Evolutionary conservation across 441 rosid genomes (phyloP), one percentile per base, ranked within the genome.

Genomic region (Adansonia rubrostipa): DNA sequence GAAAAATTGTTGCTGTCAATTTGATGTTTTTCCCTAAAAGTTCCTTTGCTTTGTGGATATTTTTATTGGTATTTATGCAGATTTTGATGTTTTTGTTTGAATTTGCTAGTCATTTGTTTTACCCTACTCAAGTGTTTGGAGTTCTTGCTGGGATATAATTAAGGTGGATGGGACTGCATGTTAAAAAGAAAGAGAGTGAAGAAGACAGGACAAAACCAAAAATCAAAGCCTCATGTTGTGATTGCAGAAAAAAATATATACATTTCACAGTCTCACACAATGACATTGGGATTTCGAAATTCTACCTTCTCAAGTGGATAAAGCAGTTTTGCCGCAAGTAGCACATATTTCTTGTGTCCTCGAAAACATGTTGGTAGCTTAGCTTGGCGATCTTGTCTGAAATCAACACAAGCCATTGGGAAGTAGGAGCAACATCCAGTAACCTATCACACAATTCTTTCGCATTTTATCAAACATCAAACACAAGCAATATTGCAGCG

Each of bases 301-400:
- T 40, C 24, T 82, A 94, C 99, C 98, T 94, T 96, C 85, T 96
- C 98, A n/a, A 96, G 88, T 1, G 98, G 98, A 82, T 94, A 96
- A 28, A 36, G 94, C 99, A 19, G 99, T 96, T 92, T 92, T 96
- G 74, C 90, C 92, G 81, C 98, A 96, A 67, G 98, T 89, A 72
- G 96, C 96, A 47, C 99, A 96, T 77, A 94, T 96, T 73, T 96
- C 99, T 79, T 88, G 96, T 0, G 99, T 96, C 74, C 99, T 98
- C 33, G 98, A 94, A 80, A 96, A 96, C 98, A 93, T 92, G 80
- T 95, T 71, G 63, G 98, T 98, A 56, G 98, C 92, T 87, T 90
- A 89, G 86, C 98, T 94, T 40, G 98, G 97, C 19, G 98, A 93
- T 81, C 95, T 90, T 58, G 93, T 90, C 98, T 96, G 90, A 75